Evolutionary conservation across 768 basidiomycete genomes (phyloP).

Genomic region (Phylloporus sp.): DNA sequence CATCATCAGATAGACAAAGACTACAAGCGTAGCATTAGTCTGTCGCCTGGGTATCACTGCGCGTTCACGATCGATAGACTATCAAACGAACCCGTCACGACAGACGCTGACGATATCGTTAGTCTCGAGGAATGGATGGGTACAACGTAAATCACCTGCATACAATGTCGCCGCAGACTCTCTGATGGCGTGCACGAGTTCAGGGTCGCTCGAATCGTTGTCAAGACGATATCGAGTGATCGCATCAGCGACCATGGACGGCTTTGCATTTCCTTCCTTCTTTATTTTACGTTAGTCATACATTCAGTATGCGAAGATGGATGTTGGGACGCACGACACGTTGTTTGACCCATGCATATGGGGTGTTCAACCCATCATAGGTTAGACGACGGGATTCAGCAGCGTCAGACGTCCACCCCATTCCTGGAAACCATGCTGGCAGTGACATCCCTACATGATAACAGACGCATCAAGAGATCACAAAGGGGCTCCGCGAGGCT

Average conservation of each 20-base stretch:
- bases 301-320: background rate
- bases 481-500: no score
- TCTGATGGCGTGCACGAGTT: slow-evolving; percentile 17
- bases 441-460: slow-evolving; percentile 14
- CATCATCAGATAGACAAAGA: no score
- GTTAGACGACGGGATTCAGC: slow-evolving; percentile 6
- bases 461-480: background rate
- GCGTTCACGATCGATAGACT: slow-evolving; percentile 6
- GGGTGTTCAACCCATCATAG: slow-evolving; percentile 6
- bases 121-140: background rate
- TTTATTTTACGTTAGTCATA: background rate
- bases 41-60: no score
- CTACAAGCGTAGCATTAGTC: no score
- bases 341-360: slow-evolving; percentile 10
- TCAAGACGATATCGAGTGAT: slow-evolving; percentile 4
- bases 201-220: slow-evolving; percentile 1
- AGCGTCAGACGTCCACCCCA: slow-evolving; percentile 18
- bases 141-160: slow-evolving; percentile 12
- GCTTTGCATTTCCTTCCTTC: slow-evolving; percentile 7
- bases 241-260: slow-evolving; percentile 18
- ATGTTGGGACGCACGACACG: slow-evolving; percentile 1
- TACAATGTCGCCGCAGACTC: slow-evolving; percentile 17
- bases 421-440: slow-evolving; percentile 26
- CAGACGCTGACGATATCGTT: slow-evolving; percentile 18
- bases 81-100: slow-evolving; percentile 32